Evolutionary conservation across 2,329 filamentous ascomycete genomes (phyloP), one percentile per base, ranked within the genome.

Genomic region (Hysterium pulicare): DNA sequence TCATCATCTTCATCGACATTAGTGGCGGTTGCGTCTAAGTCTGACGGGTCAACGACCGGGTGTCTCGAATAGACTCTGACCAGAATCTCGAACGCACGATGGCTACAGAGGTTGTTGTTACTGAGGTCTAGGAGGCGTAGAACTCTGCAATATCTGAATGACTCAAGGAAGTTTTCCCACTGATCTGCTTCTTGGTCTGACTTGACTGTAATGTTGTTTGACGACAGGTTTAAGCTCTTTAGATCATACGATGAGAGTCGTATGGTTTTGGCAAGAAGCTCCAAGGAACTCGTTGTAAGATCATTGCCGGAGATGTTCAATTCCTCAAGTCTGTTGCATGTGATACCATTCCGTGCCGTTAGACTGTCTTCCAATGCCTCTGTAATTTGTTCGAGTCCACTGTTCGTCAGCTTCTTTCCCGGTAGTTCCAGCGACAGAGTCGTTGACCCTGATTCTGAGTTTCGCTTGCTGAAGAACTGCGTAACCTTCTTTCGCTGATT

Each of bases 121-220:
- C 71, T 68, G 15, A 77, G 52, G 48, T 76, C 71, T 7, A 77
- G 50, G 33, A 68, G 66, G 34, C 68, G 64, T 20, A 77, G 58
- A 42, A 67, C 54, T 24, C 54, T 68, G 51, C 73, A 76, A 16
- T 57, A 40, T 4, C 55, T 50, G 53, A 76, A 74, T 0, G 72
- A 64, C 5, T 55, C 42, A 11, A 76, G 53, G 42, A 77, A 77
- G 1, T 34, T 38, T 40, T 68, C 58, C 72, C 72, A 77, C 7
- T 67, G 54, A 4, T 44, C 37, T 24, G 67, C 64, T 28, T 74
- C 58, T 16, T 64, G 53, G 7, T 59, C 50, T 8, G 51, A 66
- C 4, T 44, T 47, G 19, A 77, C 62, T 9, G 47, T 52, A 45
- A 78, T 70, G 1, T 61, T 46, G 50, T 78, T 78, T 17, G 64